These are phyloP conservation scores for Colletotrichum siamense DNA, from an alignment of 2,329 filamentous ascomycete genomes.

Conservation along the genomic window DNA sequence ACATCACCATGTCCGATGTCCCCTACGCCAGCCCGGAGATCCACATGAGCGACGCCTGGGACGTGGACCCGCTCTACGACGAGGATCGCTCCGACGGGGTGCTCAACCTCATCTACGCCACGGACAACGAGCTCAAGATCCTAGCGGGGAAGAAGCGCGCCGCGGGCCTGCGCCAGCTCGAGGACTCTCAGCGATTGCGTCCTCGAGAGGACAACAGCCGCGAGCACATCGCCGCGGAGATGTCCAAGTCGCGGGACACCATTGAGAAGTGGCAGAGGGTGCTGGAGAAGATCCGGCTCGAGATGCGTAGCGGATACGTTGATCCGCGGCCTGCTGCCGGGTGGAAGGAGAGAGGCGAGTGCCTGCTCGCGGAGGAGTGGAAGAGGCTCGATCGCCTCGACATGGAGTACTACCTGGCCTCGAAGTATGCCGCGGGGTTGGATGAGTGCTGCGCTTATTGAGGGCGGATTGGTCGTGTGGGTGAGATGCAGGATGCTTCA, in stretches of 20 bases:
- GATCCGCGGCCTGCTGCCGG: not conserved
- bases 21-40: not conserved
- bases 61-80: not conserved
- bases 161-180: not conserved
- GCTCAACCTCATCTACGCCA: no score
- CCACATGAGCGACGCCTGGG: not conserved
- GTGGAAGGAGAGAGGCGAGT: not conserved
- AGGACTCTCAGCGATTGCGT: not conserved
- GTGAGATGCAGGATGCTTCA: not conserved
- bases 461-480: not conserved
- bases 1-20: not conserved
- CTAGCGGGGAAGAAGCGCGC: not conserved
- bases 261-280: not conserved
- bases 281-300: not conserved
- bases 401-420: not conserved
- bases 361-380: not conserved
- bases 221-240: not conserved
- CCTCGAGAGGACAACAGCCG: not conserved
- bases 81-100: no score
- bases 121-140: not conserved
- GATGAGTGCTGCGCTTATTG: not conserved
- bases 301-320: accelerated
- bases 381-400: not conserved
- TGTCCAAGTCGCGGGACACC: not conserved
- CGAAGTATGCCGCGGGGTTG: not conserved